Evolutionary conservation across 1,139 yeast species (phyloP).

Genomic region (Scheffersomyces illinoinensis): DNA sequence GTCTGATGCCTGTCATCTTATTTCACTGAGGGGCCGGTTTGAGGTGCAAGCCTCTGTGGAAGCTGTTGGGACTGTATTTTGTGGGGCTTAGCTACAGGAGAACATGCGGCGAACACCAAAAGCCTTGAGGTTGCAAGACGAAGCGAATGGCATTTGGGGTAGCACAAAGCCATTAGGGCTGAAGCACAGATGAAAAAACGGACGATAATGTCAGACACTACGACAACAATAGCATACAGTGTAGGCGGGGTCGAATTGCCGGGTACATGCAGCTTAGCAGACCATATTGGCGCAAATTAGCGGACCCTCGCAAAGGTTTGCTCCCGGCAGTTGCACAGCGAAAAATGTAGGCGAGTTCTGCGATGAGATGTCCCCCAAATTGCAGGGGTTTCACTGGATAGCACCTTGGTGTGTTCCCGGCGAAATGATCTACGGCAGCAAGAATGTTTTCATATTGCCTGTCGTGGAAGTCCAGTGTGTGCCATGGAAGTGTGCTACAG

Average conservation of each 20-base stretch:
- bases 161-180: background rate
- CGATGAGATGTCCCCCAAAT: background rate
- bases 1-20: background rate
- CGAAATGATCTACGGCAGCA: too few species aligned
- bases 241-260: background rate
- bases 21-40: background rate
- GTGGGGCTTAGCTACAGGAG: background rate
- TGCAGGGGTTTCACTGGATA: background rate
- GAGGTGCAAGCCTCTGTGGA: background rate
- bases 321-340: background rate
- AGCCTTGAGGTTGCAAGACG: background rate
- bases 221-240: background rate
- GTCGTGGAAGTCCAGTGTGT: background rate
- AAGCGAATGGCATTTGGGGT: background rate
- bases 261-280: background rate
- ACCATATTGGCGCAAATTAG: background rate
- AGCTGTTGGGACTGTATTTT: background rate
- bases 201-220: background rate
- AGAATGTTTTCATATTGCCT: background rate
- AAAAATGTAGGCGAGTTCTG: background rate
- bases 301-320: background rate
- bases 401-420: background rate
- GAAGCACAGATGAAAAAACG: background rate
- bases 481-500: background rate
- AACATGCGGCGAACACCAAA: background rate